Base-by-base conservation (phyloP, 345 rosid genomes). In the Schrenkiella parvula region DNA sequence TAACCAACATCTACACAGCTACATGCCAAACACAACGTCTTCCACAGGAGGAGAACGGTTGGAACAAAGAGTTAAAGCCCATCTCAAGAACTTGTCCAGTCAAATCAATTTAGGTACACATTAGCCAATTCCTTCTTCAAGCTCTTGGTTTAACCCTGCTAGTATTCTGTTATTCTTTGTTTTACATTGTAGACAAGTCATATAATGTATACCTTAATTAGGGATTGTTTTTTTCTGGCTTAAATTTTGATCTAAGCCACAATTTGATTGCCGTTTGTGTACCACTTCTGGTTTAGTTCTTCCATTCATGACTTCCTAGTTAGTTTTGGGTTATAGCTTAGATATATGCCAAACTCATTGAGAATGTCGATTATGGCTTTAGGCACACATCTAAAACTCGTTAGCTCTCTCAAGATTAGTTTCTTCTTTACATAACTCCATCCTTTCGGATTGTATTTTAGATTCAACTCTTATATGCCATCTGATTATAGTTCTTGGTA, bases 41-140 rank as follows among this genome's bases (percentile, higher is more conserved):
- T 86, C 77, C 29, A 62, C 57, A 28, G 84, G 57, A 34, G 86
- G 81, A 82, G 97, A 88, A 66, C 85, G 82, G 57, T 77, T 91
- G 88, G 92, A 88, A 55, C 81, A 87, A 31, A 76, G 86, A 85
- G 90, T 95, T 59, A 76, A 67, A 82, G 79, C 56, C 60, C 99
- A 91, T 79, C 79, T 91, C 81, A 86, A 78, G 64, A 84, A 73
- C 84, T 82, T 91, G 77, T 85, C 96, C 59, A 71, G 65, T 51
- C 84, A 83, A 78, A 76, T 75, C 32, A 70, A 79, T 35, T 80
- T 91, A 82, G 99, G 99, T 95, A 85, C 57, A 77, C 63, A 9
- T 56, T 15, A 32, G 50, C 14, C 41, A 53, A 8, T 65, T 50
- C 50, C 39, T 32, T 61, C 32, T 35, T 64, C 42, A 58, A 70